Percentiles rank a stretch among this genome's conserved stretches.
phyloP scores from a whole-genome alignment of 2,329 filamentous ascomycete genomes.

The Penicillium sumatraense region DNA sequence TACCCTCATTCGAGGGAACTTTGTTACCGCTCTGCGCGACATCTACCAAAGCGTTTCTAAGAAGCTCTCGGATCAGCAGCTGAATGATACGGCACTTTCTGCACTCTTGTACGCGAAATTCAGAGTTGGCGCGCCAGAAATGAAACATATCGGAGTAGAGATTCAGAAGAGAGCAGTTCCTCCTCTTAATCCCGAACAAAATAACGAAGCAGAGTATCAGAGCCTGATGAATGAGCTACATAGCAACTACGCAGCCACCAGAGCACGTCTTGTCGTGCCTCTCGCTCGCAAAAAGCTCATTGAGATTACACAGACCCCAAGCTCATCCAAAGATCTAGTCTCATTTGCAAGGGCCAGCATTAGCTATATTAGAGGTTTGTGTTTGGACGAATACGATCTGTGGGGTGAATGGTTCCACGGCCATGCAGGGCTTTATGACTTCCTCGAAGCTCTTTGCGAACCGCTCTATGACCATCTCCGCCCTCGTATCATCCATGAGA shows the following conservation, averaged over 20 bases:
- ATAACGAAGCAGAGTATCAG: conserved; percentile 66
- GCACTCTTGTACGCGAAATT: conserved; percentile 74
- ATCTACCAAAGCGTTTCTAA: conserved; percentile 66
- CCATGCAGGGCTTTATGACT: conserved; percentile 66
- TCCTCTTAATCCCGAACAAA: conserved; percentile 62
- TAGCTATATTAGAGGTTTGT: conserved; percentile 68
- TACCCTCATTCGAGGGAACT: conserved; percentile 69
- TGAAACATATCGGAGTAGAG: conserved; percentile 69
- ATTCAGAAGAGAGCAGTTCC: conserved; percentile 69
- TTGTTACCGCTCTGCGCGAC: conserved; percentile 66
- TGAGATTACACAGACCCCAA: conserved; percentile 61
- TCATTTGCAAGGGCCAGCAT: conserved; percentile 68
- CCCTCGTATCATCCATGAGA: conserved; percentile 69
- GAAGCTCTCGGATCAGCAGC: conserved; percentile 67
- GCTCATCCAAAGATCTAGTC: conserved; percentile 66
- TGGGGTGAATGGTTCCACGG: conserved; percentile 71
- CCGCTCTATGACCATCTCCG: conserved; percentile 69
- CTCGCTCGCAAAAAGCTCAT: conserved; percentile 64
- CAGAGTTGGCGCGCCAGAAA: conserved; percentile 66
- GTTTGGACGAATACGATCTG: conserved; percentile 69
- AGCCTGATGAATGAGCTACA: conserved; percentile 69
- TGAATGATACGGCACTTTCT: conserved; percentile 74
- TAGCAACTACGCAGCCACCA: conserved; percentile 64
- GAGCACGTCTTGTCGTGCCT: conserved; percentile 63
- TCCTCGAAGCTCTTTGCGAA: conserved; percentile 69